Evolutionary conservation across 2,329 filamentous ascomycete species (phyloP).

Genomic region (Pezicula radicicola): DNA sequence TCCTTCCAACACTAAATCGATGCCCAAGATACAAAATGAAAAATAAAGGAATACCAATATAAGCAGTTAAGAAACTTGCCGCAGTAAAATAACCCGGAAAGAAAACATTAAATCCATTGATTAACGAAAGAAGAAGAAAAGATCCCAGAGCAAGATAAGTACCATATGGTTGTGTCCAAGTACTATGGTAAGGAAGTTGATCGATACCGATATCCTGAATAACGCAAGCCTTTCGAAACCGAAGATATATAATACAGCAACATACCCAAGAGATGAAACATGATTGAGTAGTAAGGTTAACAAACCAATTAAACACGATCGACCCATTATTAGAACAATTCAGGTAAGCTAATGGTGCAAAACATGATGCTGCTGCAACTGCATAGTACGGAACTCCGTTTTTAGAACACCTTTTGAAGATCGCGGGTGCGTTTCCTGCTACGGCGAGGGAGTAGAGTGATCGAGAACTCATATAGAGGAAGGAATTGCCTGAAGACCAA

Average conservation of each 20-base stretch:
- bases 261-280: slow-evolving; percentile 60
- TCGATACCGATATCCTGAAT: slow-evolving; percentile 43
- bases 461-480: slow-evolving; percentile 64
- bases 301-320: slow-evolving; percentile 66
- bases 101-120: slow-evolving; percentile 76
- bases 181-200: slow-evolving; percentile 48
- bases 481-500: slow-evolving; percentile 58
- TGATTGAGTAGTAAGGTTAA: slow-evolving; percentile 63
- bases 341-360: slow-evolving; percentile 58
- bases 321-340: slow-evolving; percentile 62
- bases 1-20: slow-evolving; percentile 45
- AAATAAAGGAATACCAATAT: slow-evolving; percentile 62
- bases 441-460: slow-evolving; percentile 67
- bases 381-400: slow-evolving; percentile 58
- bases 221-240: slow-evolving; percentile 55
- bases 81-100: slow-evolving; percentile 62
- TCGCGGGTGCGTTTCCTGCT: slow-evolving; percentile 58
- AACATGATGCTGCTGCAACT: slow-evolving; percentile 46
- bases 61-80: slow-evolving; percentile 61
- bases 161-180: slow-evolving; percentile 57
- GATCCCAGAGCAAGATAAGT: slow-evolving; percentile 57
- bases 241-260: slow-evolving; percentile 54
- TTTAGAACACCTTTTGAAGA: slow-evolving; percentile 57
- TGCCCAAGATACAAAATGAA: slow-evolving; percentile 58
- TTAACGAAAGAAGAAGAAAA: slow-evolving; percentile 61